These are phyloP conservation scores for Talinum fruticosum DNA, from an alignment of 148 eudicot species.

Conservation along the genomic window DNA sequence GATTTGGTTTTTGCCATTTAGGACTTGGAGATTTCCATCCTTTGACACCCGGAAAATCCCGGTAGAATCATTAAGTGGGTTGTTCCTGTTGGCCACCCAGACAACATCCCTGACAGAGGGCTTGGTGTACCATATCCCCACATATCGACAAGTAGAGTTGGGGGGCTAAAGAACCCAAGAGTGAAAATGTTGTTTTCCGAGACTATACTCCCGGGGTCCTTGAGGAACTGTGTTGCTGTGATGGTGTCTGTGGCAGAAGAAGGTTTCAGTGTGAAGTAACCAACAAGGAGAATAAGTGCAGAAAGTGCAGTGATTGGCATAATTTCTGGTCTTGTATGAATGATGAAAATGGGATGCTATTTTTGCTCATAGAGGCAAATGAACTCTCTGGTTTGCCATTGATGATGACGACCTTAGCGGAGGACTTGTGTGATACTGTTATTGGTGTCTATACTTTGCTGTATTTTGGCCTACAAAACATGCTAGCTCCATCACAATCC, in stretches of 20 bases:
- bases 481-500: no score
- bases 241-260: constrained; percentile 23
- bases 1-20: constrained; percentile 4
- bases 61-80: constrained; percentile 24
- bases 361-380: no score
- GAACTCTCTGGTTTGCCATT: no score
- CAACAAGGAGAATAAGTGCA: constrained; percentile 5
- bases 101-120: constrained; percentile 28
- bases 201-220: constrained; percentile 32
- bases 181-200: constrained; percentile 28
- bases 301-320: constrained; percentile 6
- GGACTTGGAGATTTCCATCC: constrained; percentile 36
- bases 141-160: constrained; percentile 23
- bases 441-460: neutral
- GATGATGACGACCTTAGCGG: neutral
- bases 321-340: neutral
- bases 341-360: neutral
- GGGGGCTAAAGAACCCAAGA: constrained; percentile 46
- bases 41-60: constrained; percentile 29
- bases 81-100: constrained; percentile 48
- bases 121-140: constrained; percentile 46
- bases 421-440: neutral
- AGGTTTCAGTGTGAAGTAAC: neutral
- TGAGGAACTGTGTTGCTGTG: constrained; percentile 22
- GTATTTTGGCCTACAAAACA: no score